Evolutionary conservation across 2,329 filamentous ascomycete genomes (phyloP).

Genomic region (Ascochyta koolunga): DNA sequence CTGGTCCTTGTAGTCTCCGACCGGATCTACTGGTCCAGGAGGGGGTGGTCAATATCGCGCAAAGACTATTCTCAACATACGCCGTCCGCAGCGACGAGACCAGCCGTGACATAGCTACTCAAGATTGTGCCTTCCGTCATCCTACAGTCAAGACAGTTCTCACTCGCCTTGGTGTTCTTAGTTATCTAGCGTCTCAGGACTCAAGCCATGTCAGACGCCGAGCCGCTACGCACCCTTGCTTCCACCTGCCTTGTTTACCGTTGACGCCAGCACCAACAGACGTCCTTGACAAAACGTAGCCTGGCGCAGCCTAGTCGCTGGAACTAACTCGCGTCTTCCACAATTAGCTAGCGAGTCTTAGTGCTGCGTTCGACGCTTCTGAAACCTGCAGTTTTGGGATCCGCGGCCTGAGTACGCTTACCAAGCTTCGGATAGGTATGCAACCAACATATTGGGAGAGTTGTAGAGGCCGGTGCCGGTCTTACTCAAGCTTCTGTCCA

Average conservation of each 20-base stretch:
- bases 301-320: conserved; percentile 12
- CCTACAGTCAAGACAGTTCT: too few relatives aligned
- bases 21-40: too few relatives aligned
- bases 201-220: conserved; percentile 10
- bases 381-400: background rate
- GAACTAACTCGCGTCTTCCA: conserved; percentile 9
- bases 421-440: background rate
- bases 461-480: too few relatives aligned
- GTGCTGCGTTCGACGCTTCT: conserved; percentile 17
- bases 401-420: background rate
- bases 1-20: too few relatives aligned
- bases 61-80: background rate
- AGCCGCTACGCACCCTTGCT: conserved; percentile 14
- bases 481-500: too few relatives aligned
- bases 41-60: background rate
- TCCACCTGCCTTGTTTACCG: conserved; percentile 1
- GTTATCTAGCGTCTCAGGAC: background rate
- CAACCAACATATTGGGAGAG: too few relatives aligned
- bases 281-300: conserved; percentile 3
- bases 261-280: conserved; percentile 3
- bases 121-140: too few relatives aligned
- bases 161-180: background rate
- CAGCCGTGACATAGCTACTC: background rate
- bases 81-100: background rate
- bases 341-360: conserved; percentile 15